Conservation (phyloP, 768 basidiomycete species). For the Boletus coccyginus region DNA sequence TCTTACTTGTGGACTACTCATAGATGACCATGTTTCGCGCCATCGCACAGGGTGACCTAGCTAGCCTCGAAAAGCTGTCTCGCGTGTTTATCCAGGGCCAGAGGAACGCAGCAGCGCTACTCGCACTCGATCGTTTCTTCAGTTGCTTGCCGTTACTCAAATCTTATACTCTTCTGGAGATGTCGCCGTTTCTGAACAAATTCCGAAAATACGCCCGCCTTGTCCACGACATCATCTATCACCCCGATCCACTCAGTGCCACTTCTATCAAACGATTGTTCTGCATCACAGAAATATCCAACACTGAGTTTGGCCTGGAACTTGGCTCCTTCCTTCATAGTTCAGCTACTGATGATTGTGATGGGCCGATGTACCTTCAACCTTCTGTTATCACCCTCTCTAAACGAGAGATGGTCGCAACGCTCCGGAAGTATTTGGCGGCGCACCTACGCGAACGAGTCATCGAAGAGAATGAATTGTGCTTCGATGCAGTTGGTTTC, state of each 20-base stretch:
- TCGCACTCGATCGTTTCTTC: conserved; percentile 7
- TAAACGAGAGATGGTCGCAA: conserved; percentile 17
- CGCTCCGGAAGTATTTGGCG: conserved; percentile 24
- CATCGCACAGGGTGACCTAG: conserved; percentile 7
- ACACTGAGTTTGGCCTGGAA: no score
- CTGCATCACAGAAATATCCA: no score
- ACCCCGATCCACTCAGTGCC: no score
- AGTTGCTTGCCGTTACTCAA: conserved; percentile 13
- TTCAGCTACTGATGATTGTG: no score
- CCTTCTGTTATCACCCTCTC: conserved; percentile 16
- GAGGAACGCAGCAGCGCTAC: conserved; percentile 1
- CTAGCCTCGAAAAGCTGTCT: conserved; percentile 32
- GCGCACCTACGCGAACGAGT: conserved; percentile 29
- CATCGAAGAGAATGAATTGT: conserved; percentile 24
- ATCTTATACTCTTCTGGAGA: conserved; percentile 19
- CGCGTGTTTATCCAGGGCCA: conserved; percentile 21
- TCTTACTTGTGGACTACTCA: background rate
- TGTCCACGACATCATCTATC: no score
- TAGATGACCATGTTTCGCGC: conserved; percentile 31
- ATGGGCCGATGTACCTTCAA: background rate
- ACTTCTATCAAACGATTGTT: no score
- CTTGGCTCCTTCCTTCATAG: no score
- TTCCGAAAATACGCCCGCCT: no score
- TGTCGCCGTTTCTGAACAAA: background rate
- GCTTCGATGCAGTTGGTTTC: no score